These are phyloP conservation scores for Coemansia pectinata DNA, from an alignment of 192 early-diverging fungal species.

Conservation along the genomic window DNA sequence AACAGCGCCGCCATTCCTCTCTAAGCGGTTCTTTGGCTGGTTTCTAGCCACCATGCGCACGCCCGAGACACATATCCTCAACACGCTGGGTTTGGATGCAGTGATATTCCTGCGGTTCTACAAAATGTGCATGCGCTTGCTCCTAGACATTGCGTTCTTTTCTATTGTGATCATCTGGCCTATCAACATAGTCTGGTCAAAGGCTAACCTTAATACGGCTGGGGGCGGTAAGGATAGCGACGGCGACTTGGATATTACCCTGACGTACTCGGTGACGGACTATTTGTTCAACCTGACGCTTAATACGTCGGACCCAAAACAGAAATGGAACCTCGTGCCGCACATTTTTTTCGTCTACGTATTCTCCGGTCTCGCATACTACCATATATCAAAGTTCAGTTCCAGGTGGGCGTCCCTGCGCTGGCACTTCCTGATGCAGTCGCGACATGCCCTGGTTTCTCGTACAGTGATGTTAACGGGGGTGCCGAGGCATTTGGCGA, in stretches of 20 bases:
- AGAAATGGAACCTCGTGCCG: conserved; percentile 45
- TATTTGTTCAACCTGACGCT: conserved; percentile 55
- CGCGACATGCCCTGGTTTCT: conserved; percentile 49
- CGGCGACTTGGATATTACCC: conserved; percentile 12
- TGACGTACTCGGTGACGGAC: conserved; percentile 42
- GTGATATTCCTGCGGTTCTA: conserved; percentile 57
- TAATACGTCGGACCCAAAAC: conserved; percentile 31
- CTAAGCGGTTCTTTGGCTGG: conserved; percentile 52
- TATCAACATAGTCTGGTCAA: conserved; percentile 51
- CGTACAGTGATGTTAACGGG: conserved; percentile 73
- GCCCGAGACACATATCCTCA: conserved; percentile 54
- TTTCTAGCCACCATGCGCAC: conserved; percentile 47
- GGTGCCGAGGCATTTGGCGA: conserved; percentile 58
- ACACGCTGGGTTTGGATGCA: conserved; percentile 53
- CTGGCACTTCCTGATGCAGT: conserved; percentile 57
- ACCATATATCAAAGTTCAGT: conserved; percentile 51
- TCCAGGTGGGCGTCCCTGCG: conserved; percentile 55
- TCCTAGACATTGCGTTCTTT: conserved; percentile 44
- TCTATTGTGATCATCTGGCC: conserved; percentile 50
- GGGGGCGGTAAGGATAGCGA: neutral
- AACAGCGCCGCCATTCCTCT: conserved; percentile 44
- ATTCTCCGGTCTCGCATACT: conserved; percentile 54
- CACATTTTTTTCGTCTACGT: conserved; percentile 54
- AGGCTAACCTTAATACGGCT: conserved; percentile 31
- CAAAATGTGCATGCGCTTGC: conserved; percentile 52